Evolutionary conservation across 2,329 filamentous ascomycete species (phyloP), one percentile per base, ranked within the genome.

Genomic region (Ilyonectria mors-panacis): DNA sequence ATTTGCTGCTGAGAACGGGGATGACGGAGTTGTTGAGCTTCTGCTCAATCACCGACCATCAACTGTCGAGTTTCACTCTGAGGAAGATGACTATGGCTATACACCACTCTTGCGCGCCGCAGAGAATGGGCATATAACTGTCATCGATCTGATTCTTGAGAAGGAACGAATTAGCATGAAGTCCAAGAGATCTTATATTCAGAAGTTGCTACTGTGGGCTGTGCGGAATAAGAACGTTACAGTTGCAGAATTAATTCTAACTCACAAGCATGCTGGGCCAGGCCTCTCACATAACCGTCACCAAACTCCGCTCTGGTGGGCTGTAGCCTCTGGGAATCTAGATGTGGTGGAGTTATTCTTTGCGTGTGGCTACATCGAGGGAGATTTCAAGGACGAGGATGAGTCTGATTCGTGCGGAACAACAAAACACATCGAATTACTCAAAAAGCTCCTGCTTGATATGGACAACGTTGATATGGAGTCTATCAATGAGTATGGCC

Each of bases 131-230:
- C n/a, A 59, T 9, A 28, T 17, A 2, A 30, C 28, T 6, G 21
- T 59, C 4, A 42, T 39, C 28, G 48, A 50, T n/a, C n/a, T 59
- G 30, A 19, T 59, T 2, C n/a, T 59, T 10, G 57, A 59, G 6
- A 50, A 2, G 2, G 44, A 10, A 12, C 51, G 19, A 9, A 28
- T 5, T 8, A 6, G 35, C 19, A 9, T 8, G 4, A 8, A 8
- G 17, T 15, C 23, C 8, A 53, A 21, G 2, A 5, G 17, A 6
- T 17, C 2, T 4, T 19, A 33, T 13, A 15, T 35, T 15, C 39
- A 23, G 7, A 55, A 48, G 15, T n/a, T 48, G 28, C 28, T 62
- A 3, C 26, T 47, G 8, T 17, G 21, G 19, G 50, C 59, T 21
- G 19, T 17, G 12, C 6, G 4, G 8, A 26, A 47, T 1, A 39